These are phyloP conservation scores for Annulohypoxylon bovei DNA, from an alignment of 495 filamentous ascomycete genomes.

Conservation along the genomic window DNA sequence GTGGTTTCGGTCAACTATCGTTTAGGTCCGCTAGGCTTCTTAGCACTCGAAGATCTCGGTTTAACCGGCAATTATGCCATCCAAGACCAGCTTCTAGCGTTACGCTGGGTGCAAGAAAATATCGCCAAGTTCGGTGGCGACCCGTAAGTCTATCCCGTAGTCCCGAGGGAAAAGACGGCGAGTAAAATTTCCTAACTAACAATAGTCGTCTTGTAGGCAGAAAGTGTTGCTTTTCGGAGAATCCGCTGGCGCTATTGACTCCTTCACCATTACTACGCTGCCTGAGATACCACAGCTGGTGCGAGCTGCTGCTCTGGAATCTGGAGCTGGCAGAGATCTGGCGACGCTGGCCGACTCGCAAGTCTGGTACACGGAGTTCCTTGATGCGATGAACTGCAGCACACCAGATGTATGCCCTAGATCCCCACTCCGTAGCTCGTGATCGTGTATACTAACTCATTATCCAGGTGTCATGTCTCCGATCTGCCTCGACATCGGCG, in stretches of 20 bases:
- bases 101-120: slow-evolving; percentile 63
- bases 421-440: not conserved
- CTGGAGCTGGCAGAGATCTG: slow-evolving; percentile 45
- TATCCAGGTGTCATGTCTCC: slow-evolving; percentile 29
- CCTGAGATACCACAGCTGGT: slow-evolving; percentile 49
- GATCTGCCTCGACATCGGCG: not conserved
- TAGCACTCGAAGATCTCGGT: slow-evolving; percentile 44
- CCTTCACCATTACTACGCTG: slow-evolving; percentile 48
- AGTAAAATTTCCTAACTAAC: slow-evolving; percentile 37
- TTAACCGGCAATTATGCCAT: slow-evolving; percentile 55
- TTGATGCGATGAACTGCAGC: slow-evolving; percentile 43
- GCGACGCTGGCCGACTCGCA: slow-evolving; percentile 25
- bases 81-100: slow-evolving; percentile 63
- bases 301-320: slow-evolving; percentile 50
- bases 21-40: slow-evolving; percentile 69
- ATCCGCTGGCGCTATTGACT: slow-evolving; percentile 52
- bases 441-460: not conserved
- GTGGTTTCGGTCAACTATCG: slow-evolving; percentile 63
- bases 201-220: slow-evolving; percentile 31
- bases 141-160: slow-evolving; percentile 37
- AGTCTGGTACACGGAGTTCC: slow-evolving; percentile 39
- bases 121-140: slow-evolving; percentile 68
- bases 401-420: slow-evolving; percentile 33
- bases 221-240: slow-evolving; percentile 55
- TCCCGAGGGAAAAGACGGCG: slow-evolving; percentile 28